Evolutionary conservation across 2,329 filamentous ascomycete species (phyloP), one percentile per base, ranked within the genome.

Genomic region (Diaporthe sp.): DNA sequence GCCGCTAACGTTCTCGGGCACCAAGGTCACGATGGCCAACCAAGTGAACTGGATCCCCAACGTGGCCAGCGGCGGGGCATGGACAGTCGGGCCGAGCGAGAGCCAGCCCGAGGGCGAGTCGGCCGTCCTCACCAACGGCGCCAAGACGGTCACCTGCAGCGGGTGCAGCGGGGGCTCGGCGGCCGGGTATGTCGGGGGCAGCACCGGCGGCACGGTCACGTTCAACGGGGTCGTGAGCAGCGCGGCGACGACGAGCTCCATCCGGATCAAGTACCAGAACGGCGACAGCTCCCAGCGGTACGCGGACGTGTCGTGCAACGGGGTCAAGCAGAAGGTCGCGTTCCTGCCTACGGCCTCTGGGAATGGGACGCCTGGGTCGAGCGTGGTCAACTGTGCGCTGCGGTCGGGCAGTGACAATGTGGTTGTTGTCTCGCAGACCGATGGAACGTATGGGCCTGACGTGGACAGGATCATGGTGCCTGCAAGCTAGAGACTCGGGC

Each of bases 221-320:
- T 88, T 92, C 69, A 77, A 79, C 0, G 82, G 81, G 7, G 83
- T 92, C 2, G 81, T 80, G 22, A 86, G 86, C 66, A 80, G 82
- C 2, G 84, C 80, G 0, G 81, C 84, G 0, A 86, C 85, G 1
- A 80, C 82, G 17, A 88, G 85, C 0, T 90, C 90, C 0, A 82
- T 92, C n/a, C 81, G 87, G 0, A 84, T 92, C 73, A 86, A 88
- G 77, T 89, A 91, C 79, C 80, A 85, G 37, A 92, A 92, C 75
- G 89, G 89, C 0, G 89, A 92, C 77, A 84, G 78, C 0, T 79
- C 79, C 0, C 85, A 89, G 77, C 82, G 91, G 47, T 88, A 85
- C 78, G 89, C 88, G 0, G 84, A 85, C 44, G 87, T 92, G 2
- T 83, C 82, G 3, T 89, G 92, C 19, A 92, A 92, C 75, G 90